These are phyloP conservation scores for Vinca major DNA, from an alignment of 305 asterid species.

Conservation along the genomic window DNA sequence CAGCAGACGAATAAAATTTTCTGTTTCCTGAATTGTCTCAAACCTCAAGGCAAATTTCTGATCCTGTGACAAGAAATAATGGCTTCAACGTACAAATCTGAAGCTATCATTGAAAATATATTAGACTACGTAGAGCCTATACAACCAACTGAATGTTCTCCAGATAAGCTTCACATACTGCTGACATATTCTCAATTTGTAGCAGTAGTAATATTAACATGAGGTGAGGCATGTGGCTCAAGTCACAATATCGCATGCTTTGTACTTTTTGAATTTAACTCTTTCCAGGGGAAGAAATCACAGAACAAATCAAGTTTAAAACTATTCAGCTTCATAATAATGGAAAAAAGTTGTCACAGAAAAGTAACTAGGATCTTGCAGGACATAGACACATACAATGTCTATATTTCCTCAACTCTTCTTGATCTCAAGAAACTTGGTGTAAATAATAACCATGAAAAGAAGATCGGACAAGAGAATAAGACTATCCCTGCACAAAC, in stretches of 20 bases:
- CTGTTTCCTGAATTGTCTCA: constrained; percentile 36
- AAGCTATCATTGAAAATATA: background rate
- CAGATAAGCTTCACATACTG: background rate
- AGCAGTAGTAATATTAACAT: background rate
- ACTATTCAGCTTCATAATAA: background rate
- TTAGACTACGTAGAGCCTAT: background rate
- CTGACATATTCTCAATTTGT: background rate
- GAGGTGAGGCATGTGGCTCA: background rate
- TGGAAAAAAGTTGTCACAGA: background rate
- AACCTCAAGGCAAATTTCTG: constrained; percentile 69
- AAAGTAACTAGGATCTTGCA: background rate
- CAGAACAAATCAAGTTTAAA: background rate
- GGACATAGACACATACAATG: background rate
- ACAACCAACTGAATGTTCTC: background rate
- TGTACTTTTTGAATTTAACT: background rate
- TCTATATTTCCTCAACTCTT: constrained; percentile 1
- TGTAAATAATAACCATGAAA: background rate
- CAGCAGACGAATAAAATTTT: constrained; percentile 44
- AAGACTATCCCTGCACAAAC: background rate
- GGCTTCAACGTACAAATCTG: constrained; percentile 2
- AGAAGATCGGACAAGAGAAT: background rate
- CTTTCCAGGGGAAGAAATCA: background rate
- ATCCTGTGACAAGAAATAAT: constrained; percentile 37
- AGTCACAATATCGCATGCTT: background rate
- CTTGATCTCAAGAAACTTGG: background rate